Conservation (phyloP, 352 stramenopile genomes). For the Phytophthora megakarya region DNA sequence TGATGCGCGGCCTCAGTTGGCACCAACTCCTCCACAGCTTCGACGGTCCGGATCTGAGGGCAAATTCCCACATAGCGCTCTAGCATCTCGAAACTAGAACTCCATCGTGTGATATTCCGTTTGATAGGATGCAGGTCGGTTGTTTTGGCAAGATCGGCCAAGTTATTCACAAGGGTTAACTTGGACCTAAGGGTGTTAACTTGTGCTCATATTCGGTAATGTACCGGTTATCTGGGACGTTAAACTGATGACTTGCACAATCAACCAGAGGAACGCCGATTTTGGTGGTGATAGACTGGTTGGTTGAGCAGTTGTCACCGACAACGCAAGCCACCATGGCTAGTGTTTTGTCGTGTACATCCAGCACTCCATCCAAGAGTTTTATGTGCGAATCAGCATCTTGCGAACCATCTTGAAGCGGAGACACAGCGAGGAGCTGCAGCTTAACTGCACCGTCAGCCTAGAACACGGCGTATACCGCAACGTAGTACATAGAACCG, state of each 20-base stretch:
- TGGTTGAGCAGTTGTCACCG: no score
- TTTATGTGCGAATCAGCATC: conserved; percentile 18
- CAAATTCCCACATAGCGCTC: neutral
- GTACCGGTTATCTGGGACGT: neutral
- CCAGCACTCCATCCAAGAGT: conserved; percentile 11
- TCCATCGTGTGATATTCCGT: no score
- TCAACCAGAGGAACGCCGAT: no score
- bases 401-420: no score
- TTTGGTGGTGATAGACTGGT: no score
- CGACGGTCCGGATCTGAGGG: neutral
- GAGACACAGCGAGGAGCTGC: no score
- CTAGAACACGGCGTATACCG: neutral
- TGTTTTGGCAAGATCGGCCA: neutral
- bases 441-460: no score
- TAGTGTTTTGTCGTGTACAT: conserved; percentile 13
- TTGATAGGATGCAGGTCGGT: neutral
- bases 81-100: conserved; percentile 8
- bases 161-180: no score
- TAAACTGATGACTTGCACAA: conserved; percentile 1
- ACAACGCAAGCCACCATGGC: conserved; percentile 12
- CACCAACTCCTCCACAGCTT: neutral
- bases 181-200: neutral
- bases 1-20: conserved; percentile 11
- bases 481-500: conserved; percentile 11
- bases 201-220: neutral